A percentile compares a stretch with the other conserved stretches of the same genome.
phyloP scores from a whole-genome alignment of 345 rosid species.

The Limnanthes douglasii region DNA sequence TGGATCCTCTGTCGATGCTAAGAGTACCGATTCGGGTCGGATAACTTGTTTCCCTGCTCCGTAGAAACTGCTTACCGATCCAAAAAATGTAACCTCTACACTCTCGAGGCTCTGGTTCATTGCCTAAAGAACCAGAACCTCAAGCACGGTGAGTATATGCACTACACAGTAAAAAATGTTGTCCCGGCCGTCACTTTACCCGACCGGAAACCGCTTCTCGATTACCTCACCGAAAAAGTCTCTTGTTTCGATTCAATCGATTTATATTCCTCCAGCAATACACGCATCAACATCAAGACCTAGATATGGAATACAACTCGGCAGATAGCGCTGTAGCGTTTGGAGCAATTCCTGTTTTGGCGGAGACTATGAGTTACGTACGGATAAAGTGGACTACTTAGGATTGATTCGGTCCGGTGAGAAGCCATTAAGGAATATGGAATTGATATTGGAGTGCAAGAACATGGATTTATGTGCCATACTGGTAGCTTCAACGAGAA shows the following conservation, averaged over 20 bases:
- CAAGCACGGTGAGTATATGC: slow-evolving; percentile 71
- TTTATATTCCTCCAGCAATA: slow-evolving; percentile 31
- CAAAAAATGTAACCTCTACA: slow-evolving; percentile 69
- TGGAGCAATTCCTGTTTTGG: slow-evolving; percentile 10
- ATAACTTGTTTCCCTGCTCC: slow-evolving; percentile 42
- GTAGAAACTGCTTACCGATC: slow-evolving; percentile 77
- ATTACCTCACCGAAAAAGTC: slow-evolving; percentile 62
- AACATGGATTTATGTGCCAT: slow-evolving; percentile 67
- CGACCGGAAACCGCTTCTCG: slow-evolving; percentile 78
- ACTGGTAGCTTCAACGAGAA: slow-evolving; percentile 54
- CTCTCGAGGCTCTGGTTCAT: slow-evolving; percentile 56
- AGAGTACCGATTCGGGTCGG: slow-evolving; percentile 58
- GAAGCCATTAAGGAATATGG: slow-evolving; percentile 70
- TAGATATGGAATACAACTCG: slow-evolving; percentile 18
- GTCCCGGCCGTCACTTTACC: slow-evolving; percentile 59
- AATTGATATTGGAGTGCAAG: slow-evolving; percentile 50
- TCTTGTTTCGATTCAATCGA: slow-evolving; percentile 58
- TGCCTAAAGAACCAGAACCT: slow-evolving; percentile 47
- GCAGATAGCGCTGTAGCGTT: slow-evolving; percentile 7
- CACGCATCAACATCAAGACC: slow-evolving; percentile 14
- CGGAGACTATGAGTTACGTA: slow-evolving; percentile 14
- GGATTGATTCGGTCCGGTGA: slow-evolving; percentile 37
- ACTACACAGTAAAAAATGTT: slow-evolving; percentile 35
- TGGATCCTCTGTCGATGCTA: too few species aligned
- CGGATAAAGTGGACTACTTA: slow-evolving; percentile 20